Evolutionary conservation across 805 yeast species (phyloP).

Genomic region (Saturnispora besseyi): DNA sequence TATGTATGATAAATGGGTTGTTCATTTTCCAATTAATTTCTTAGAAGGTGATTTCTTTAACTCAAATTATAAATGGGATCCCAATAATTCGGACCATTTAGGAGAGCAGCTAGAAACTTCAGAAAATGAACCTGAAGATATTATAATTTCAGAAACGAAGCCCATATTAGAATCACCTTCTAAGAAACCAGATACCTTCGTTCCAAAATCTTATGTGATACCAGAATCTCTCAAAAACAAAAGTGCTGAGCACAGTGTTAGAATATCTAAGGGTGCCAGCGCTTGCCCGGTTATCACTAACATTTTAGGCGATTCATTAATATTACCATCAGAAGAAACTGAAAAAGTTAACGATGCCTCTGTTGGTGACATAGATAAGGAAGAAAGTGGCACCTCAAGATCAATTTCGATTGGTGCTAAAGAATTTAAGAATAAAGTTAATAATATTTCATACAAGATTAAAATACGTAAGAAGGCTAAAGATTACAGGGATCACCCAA

Average conservation of each 20-base stretch:
- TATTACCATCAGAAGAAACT: neutral
- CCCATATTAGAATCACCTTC: neutral
- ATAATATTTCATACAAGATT: conserved; percentile 20
- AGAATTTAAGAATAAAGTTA: neutral
- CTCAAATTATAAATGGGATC: neutral
- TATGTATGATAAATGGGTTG: conserved; percentile 30
- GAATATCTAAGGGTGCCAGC: neutral
- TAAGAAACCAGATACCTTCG: neutral
- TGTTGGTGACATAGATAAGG: neutral
- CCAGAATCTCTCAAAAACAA: conserved; percentile 6
- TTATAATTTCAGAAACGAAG: too few species aligned
- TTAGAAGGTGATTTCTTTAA: conserved; percentile 3
- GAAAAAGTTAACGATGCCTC: neutral
- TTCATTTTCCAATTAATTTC: conserved; percentile 25
- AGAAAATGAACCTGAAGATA: neutral
- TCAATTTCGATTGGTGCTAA: neutral
- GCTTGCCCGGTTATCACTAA: conserved; percentile 9
- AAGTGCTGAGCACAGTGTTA: neutral
- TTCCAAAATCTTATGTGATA: conserved; percentile 13
- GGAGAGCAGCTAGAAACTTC: neutral
- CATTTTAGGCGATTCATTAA: conserved; percentile 2
- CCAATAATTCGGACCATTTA: neutral
- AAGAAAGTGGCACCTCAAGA: neutral
- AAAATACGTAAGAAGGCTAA: conserved; percentile 21
- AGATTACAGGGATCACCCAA: conserved; percentile 16